Evolutionary conservation across 2,329 filamentous ascomycete species (phyloP).

Genomic region (Colletotrichum musicola): DNA sequence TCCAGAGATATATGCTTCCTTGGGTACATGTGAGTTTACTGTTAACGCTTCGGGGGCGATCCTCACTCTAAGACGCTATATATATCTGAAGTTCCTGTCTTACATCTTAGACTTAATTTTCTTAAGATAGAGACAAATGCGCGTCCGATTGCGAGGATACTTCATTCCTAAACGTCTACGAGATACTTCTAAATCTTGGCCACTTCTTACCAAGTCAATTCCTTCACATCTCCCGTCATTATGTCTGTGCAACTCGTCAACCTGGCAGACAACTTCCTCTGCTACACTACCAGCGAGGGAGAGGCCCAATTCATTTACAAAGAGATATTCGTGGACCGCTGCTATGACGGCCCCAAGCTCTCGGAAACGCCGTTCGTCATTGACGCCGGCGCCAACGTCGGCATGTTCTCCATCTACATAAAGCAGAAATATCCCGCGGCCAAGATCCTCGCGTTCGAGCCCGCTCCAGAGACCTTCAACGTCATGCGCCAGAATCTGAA

Average conservation of each 20-base stretch:
- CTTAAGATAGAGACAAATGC: no score
- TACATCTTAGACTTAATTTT: no score
- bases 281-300: constrained; percentile 30
- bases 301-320: constrained; percentile 43
- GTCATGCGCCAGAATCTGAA: constrained; percentile 40
- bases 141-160: no score
- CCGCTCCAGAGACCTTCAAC: constrained; percentile 41
- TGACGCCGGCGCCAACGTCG: constrained; percentile 46
- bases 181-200: no score
- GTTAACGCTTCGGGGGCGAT: no score
- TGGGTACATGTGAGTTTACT: no score
- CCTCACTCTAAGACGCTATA: no score
- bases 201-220: no score
- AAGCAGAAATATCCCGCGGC: constrained; percentile 43
- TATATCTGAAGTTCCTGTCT: no score
- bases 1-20: no score
- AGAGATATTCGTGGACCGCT: constrained; percentile 42
- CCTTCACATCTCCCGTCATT: no score
- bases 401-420: constrained; percentile 45
- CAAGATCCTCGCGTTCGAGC: constrained; percentile 45
- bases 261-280: constrained; percentile 31
- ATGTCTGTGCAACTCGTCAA: neutral
- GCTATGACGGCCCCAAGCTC: constrained; percentile 40
- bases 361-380: constrained; percentile 39
- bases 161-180: no score